These are phyloP conservation scores for Dendrothele bispora DNA, from an alignment of 768 basidiomycete species.

Conservation along the genomic window DNA sequence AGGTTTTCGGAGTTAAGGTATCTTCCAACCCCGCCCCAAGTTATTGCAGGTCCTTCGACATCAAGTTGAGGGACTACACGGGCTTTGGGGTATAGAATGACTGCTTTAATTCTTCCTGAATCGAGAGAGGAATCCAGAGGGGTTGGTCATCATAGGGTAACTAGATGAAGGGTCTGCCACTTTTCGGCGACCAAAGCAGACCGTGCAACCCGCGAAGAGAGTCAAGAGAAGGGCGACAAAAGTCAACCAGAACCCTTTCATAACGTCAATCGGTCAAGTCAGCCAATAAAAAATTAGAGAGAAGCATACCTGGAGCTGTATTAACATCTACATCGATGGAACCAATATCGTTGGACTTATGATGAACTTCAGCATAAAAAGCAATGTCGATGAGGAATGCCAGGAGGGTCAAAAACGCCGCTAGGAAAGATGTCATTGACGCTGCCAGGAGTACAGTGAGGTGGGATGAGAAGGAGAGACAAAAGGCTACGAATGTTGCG, in stretches of 20 bases:
- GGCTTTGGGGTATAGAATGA: no score
- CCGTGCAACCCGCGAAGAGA: conserved; percentile 63
- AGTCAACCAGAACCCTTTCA: conserved; percentile 20
- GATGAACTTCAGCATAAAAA: conserved; percentile 12
- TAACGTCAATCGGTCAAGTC: not conserved
- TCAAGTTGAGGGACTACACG: no score
- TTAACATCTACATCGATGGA: conserved; percentile 4
- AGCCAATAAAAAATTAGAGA: not conserved
- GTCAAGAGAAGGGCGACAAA: conserved; percentile 22
- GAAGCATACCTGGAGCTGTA: not conserved
- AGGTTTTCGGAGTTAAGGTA: no score
- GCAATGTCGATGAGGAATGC: conserved; percentile 19
- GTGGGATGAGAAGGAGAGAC: conserved; percentile 11
- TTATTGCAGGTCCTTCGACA: no score
- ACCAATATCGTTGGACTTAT: conserved; percentile 11
- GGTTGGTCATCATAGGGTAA: no score
- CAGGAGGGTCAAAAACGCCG: conserved; percentile 15
- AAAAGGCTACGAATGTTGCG: conserved; percentile 13
- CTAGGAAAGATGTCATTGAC: conserved; percentile 10
- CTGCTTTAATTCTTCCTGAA: no score
- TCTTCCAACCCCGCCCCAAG: no score
- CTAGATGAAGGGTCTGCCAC: no score
- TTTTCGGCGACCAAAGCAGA: conserved; percentile 67
- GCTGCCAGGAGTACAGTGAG: conserved; percentile 9
- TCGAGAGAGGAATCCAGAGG: no score